Evolutionary conservation across 2,329 filamentous ascomycete genomes (phyloP).

Genomic region (Fusarium cicatricum): DNA sequence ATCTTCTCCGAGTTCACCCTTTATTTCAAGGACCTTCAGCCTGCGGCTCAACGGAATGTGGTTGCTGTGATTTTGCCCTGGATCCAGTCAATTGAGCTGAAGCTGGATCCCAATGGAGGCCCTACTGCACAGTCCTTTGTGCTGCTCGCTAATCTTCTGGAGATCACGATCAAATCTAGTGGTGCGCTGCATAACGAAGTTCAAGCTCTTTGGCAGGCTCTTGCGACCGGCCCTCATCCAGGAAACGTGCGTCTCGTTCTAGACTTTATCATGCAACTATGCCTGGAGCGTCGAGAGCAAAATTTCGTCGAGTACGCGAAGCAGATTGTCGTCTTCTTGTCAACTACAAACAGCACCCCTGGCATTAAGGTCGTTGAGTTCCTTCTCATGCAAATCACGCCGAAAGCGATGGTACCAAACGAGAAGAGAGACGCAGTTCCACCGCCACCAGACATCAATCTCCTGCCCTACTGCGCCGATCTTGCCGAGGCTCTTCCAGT

Average conservation of each 20-base stretch:
- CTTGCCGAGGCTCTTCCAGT: slow-evolving; percentile 80
- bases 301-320: slow-evolving; percentile 99
- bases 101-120: slow-evolving; percentile 89
- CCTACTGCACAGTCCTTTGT: slow-evolving; percentile 94
- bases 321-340: slow-evolving; percentile 96
- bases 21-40: slow-evolving; percentile 88
- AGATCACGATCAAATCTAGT: slow-evolving; percentile 94
- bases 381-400: slow-evolving; percentile 86
- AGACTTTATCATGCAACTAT: slow-evolving; percentile 95
- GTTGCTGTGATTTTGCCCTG: slow-evolving; percentile 94
- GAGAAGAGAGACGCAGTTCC: slow-evolving; percentile 77
- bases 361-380: slow-evolving; percentile 95
- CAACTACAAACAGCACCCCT: slow-evolving; percentile 75
- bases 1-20: slow-evolving; percentile 96
- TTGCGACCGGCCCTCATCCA: slow-evolving; percentile 90
- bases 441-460: slow-evolving; percentile 75
- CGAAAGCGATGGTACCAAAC: slow-evolving; percentile 95
- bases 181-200: slow-evolving; percentile 93
- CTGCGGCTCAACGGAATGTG: slow-evolving; percentile 88
- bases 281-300: slow-evolving; percentile 91
- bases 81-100: slow-evolving; percentile 93
- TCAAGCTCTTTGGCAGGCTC: slow-evolving; percentile 94
- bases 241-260: slow-evolving; percentile 95
- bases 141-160: slow-evolving; percentile 90
- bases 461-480: slow-evolving; percentile 90